Evolutionary conservation across 176 grass and related monocot genomes (phyloP).

Genomic region (Phoenix roebelenii): DNA sequence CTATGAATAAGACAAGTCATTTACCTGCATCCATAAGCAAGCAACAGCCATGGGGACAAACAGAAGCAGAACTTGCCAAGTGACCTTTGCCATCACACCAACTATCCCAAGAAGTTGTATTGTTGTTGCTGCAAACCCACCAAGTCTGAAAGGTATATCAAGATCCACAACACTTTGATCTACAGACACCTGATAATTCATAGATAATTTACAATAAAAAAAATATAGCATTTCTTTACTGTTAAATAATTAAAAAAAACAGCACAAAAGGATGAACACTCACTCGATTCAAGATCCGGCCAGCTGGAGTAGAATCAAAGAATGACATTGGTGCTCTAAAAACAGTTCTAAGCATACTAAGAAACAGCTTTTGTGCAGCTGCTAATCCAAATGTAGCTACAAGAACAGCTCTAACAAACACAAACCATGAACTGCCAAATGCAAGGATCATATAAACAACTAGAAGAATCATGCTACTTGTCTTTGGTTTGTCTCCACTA

Average conservation of each 20-base stretch:
- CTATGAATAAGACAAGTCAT: background rate
- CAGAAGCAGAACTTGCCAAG: constrained; percentile 94
- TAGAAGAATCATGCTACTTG: constrained; percentile 57
- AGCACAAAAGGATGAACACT: constrained; percentile 11
- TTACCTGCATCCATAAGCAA: constrained; percentile 99
- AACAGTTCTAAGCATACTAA: constrained; percentile 79
- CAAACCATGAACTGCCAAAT: constrained; percentile 93
- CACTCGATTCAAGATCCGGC: constrained; percentile 87
- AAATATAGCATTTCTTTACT: background rate
- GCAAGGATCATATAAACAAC: constrained; percentile 95
- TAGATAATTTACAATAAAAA: background rate
- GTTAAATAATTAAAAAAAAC: constrained; percentile 7
- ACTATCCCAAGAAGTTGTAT: constrained; percentile 94
- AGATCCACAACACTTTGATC: constrained; percentile 98
- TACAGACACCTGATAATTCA: constrained; percentile 79
- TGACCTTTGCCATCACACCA: constrained; percentile 90
- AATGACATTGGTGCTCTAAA: constrained; percentile 98
- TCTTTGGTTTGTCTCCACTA: constrained; percentile 69
- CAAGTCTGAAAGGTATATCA: constrained; percentile 93
- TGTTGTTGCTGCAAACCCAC: constrained; percentile 89
- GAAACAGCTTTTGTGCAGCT: constrained; percentile 84
- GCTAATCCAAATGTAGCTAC: constrained; percentile 98
- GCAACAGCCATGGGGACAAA: constrained; percentile 74
- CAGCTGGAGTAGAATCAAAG: constrained; percentile 88
- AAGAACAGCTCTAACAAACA: constrained; percentile 92